These are phyloP conservation scores for Venturiaceae sp. DNA, from an alignment of 2,329 filamentous ascomycete species.

Conservation along the genomic window DNA sequence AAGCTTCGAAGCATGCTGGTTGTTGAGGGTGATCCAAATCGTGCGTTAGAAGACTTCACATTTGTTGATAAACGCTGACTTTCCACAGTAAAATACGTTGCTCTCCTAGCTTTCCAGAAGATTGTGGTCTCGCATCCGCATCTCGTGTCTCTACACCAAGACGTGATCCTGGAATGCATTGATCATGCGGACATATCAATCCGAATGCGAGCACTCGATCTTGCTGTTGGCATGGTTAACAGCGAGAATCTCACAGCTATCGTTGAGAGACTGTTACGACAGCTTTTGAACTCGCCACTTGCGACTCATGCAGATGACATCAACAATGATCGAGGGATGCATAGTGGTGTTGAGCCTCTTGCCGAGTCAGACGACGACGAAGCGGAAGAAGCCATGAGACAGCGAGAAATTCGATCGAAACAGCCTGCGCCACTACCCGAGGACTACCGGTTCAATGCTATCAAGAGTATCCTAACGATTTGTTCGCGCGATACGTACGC, in stretches of 20 bases:
- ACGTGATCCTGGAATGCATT: slow-evolving; percentile 93
- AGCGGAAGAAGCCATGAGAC: slow-evolving; percentile 44
- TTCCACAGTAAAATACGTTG: slow-evolving; percentile 82
- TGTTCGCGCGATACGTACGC: slow-evolving; percentile 83
- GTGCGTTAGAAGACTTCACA: slow-evolving; percentile 42
- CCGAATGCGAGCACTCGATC: slow-evolving; percentile 79
- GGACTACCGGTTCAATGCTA: slow-evolving; percentile 77
- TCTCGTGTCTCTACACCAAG: slow-evolving; percentile 84
- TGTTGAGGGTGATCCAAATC: slow-evolving; percentile 84
- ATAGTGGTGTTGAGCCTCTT: slow-evolving; percentile 34
- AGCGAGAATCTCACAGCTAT: slow-evolving; percentile 75
- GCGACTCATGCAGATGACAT: slow-evolving; percentile 36
- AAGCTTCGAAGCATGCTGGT: slow-evolving; percentile 93
- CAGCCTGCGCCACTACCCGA: slow-evolving; percentile 57
- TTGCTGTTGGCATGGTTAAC: slow-evolving; percentile 90
- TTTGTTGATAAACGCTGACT: slow-evolving; percentile 6
- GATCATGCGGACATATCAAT: slow-evolving; percentile 96
- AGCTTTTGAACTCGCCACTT: slow-evolving; percentile 60
- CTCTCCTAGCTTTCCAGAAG: slow-evolving; percentile 87
- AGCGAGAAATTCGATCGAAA: slow-evolving; percentile 35
- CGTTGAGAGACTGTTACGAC: slow-evolving; percentile 77
- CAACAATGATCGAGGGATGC: slow-evolving; percentile 35
- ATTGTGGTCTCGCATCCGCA: slow-evolving; percentile 83
- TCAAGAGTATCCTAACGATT: slow-evolving; percentile 75
- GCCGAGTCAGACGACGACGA: slow-evolving; percentile 50